These are phyloP conservation scores for Acidomyces sp. DNA, from an alignment of 495 filamentous ascomycete species.

Conservation along the genomic window DNA sequence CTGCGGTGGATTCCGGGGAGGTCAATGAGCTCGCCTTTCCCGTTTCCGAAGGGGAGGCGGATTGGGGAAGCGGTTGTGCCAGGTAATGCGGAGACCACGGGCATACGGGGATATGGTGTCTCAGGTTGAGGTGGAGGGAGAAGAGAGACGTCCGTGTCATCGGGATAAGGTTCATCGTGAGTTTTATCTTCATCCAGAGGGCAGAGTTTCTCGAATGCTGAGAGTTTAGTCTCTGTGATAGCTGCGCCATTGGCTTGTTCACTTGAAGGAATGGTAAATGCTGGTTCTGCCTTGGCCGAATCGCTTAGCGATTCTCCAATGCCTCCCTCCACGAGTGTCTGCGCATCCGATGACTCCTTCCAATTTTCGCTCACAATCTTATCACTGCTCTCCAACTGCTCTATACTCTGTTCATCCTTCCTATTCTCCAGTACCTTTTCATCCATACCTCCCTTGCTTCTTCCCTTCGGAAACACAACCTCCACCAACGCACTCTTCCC, in stretches of 20 bases:
- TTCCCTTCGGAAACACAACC: slow-evolving; percentile 70
- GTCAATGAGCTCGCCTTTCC: slow-evolving; percentile 85
- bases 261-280: slow-evolving; percentile 9
- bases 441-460: slow-evolving; percentile 27
- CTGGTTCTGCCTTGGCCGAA: neutral
- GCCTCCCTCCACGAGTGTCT: too few relatives aligned
- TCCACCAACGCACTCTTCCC: slow-evolving; percentile 89
- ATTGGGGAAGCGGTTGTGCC: slow-evolving; percentile 94
- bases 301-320: neutral
- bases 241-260: neutral
- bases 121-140: slow-evolving; percentile 66
- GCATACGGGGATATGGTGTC: slow-evolving; percentile 62
- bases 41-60: slow-evolving; percentile 69
- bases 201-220: too few relatives aligned
- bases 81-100: slow-evolving; percentile 69
- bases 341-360: too few relatives aligned
- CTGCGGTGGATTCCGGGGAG: slow-evolving; percentile 73
- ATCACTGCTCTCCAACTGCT: neutral
- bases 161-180: slow-evolving; percentile 7
- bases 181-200: slow-evolving; percentile 1
- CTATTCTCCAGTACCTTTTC: neutral
- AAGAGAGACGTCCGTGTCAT: slow-evolving; percentile 30
- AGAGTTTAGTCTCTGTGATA: too few relatives aligned
- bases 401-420: neutral
- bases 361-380: too few relatives aligned